Base-by-base conservation (phyloP, 371 early-diverging fungal species). In the Amoeboaphelidium occidentale region DNA sequence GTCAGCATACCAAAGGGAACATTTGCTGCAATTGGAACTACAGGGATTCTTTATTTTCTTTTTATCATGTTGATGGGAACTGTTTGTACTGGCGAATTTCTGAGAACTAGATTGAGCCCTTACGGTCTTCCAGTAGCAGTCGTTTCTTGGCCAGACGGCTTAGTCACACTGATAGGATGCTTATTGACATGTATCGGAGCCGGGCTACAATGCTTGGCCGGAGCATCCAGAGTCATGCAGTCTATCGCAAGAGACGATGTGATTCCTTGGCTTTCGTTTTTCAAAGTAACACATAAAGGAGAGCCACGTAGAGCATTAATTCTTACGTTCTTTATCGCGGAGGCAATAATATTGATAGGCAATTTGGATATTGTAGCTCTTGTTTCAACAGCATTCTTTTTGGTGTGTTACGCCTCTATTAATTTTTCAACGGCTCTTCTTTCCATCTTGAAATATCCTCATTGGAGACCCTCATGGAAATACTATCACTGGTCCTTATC, bases 401-500 rank as follows among this genome's bases (percentile, higher is more conserved):
- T 62, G 43, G 14, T 55, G 1, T 49, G 51, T 42, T 63, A 58
- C 50, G 47, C 48, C 1, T 58, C 50, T 32, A 25, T 60, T 13
- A 60, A 63, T 46, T 32, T 39, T 2, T 47, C 58, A 12, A 49
- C 52, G 10, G 51, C 63, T 1, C 23, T 56, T 20, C 28, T 53
- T 22, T 54, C 51, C 6, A 55, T 57, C 28, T 46, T 62, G 13
- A 49, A 54, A 27, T n/a, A 55, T 13, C 62, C 60, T 2, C 42
- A 22, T 23, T 63, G 63, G 63, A 50, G 58, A 27, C 60, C 63
- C 2, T 44, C 54, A 17, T 63, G 50, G 47, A 54, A 49, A 42
- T 58, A 43, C 25, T 59, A 59, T 32, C 63, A 63, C 45, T 63
- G 60, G 60, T 28, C 49, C 2, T 14, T 58, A 1, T 57, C 60